Conservation (phyloP, 2,329 filamentous ascomycete genomes). For the Neofusicoccum kwambonambiense region DNA sequence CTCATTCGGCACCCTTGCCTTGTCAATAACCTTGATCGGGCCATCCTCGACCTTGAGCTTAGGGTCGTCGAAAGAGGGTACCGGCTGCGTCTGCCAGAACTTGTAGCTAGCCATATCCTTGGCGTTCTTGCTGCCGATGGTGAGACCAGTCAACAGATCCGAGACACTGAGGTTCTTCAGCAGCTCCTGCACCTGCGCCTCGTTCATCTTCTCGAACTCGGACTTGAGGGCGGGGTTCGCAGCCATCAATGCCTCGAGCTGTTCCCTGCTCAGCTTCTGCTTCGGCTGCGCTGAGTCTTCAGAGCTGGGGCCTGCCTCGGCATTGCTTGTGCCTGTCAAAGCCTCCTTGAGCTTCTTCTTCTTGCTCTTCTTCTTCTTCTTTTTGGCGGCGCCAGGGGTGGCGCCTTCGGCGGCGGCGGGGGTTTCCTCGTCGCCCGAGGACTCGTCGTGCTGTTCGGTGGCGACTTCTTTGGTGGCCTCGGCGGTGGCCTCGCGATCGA, state of each 20-base stretch:
- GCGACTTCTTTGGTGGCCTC: conserved; percentile 33
- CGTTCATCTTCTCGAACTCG: conserved; percentile 31
- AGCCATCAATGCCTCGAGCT: conserved; percentile 37
- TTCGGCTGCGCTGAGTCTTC: conserved; percentile 12
- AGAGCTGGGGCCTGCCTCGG: conserved; percentile 19
- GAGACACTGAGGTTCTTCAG: conserved; percentile 64
- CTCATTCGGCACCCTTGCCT: conserved; percentile 75
- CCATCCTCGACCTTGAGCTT: conserved; percentile 64
- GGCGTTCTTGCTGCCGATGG: conserved; percentile 78
- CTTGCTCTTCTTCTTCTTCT: conserved; percentile 68
- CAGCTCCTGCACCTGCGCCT: conserved; percentile 43
- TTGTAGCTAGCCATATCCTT: conserved; percentile 98
- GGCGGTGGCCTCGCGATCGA: conserved; percentile 53
- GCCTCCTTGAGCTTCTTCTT: conserved; percentile 59
- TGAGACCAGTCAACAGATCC: conserved; percentile 72
- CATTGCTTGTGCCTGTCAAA: conserved; percentile 34
- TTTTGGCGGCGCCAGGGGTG: conserved; percentile 29
- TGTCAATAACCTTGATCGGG: conserved; percentile 75
- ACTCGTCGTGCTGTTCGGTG: conserved; percentile 29
- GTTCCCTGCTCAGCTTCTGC: conserved; percentile 35
- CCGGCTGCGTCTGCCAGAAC: conserved; percentile 98
- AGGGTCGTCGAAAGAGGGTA: conserved; percentile 69
- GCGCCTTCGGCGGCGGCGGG: conserved; percentile 23
- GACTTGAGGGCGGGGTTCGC: conserved; percentile 39
- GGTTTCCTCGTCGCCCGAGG: conserved; percentile 38